Evolutionary conservation across 148 eudicot genomes (phyloP), one percentile per base, ranked within the genome.

Genomic region (Chenopodium album): DNA sequence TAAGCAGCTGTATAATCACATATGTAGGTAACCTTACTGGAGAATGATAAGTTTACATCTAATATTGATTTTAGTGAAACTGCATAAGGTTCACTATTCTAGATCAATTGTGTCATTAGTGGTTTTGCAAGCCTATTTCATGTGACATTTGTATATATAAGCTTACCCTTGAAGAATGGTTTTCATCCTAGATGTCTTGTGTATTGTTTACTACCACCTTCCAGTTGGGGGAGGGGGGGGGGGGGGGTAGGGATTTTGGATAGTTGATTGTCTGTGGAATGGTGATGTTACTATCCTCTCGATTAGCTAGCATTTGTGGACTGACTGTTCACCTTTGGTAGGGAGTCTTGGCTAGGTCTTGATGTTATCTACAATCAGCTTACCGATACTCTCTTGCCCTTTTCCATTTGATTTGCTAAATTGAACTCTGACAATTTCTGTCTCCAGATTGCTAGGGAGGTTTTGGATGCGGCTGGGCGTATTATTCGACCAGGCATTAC

Each of bases 391-490:
- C 65, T 22, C 56, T 20, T 48, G 74, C 54, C 37, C 19, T 56
- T 82, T 26, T 78, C 64, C 48, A 63, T 82, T 64, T 67, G 46
- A 2, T 78, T 78, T 81, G 8, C 37, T 73, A 9, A 50, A 9
- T 4, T 73, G n/a, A 28, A 28, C 12, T 73, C 59, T 76, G 71
- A 66, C 63, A 37, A 59, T 67, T 52, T 46, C 67, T 84, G 66
- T 50, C 56, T 81, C 31, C 84, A 96, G 99, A 90, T 96, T 77
- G 92, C 91, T 68, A 88, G 99, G 85, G 94, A 96, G 89, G 99
- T 91, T 88, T 85, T 96, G 87, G 99, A 96, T 96, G 98, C 98
- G 26, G 99, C 97, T 86, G 99, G 97, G 66, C 94, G 97, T 66
- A 85, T 90, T 63, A 89, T 96, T 87, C 87, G 85, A 78, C 97